Conservation (phyloP, 441 rosid genomes). For the Bruguiera hainesii region DNA sequence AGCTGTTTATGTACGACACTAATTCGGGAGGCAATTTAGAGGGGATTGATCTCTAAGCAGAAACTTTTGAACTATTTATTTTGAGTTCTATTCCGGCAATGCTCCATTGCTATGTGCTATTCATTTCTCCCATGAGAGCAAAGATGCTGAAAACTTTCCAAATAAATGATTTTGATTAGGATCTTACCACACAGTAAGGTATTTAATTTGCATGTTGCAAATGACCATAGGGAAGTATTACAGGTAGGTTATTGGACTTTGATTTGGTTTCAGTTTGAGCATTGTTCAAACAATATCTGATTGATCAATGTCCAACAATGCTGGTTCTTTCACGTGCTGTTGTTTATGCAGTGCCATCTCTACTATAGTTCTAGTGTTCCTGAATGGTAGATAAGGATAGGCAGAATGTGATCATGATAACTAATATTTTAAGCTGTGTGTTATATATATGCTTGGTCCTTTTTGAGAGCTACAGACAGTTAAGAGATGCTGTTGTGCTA, state of each 20-base stretch:
- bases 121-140: neutral
- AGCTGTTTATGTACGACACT: too few species aligned
- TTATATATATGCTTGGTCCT: too few species aligned
- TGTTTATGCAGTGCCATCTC: neutral
- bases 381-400: neutral
- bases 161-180: neutral
- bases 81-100: neutral
- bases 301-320: neutral
- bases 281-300: neutral
- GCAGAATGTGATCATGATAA: neutral
- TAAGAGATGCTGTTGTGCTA: neutral
- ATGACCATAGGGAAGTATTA: too few species aligned
- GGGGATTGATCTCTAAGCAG: too few species aligned
- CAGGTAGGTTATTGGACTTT: too few species aligned
- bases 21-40: too few species aligned
- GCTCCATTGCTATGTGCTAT: neutral
- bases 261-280: too few species aligned
- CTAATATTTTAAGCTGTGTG: too few species aligned
- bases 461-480: neutral
- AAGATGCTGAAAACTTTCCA: neutral
- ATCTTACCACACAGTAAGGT: neutral
- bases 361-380: neutral
- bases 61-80: too few species aligned
- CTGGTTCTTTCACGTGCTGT: neutral
- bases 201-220: neutral